Base-by-base conservation (phyloP, 2,329 filamentous ascomycete genomes). In the Tolypocladium endophyticum region DNA sequence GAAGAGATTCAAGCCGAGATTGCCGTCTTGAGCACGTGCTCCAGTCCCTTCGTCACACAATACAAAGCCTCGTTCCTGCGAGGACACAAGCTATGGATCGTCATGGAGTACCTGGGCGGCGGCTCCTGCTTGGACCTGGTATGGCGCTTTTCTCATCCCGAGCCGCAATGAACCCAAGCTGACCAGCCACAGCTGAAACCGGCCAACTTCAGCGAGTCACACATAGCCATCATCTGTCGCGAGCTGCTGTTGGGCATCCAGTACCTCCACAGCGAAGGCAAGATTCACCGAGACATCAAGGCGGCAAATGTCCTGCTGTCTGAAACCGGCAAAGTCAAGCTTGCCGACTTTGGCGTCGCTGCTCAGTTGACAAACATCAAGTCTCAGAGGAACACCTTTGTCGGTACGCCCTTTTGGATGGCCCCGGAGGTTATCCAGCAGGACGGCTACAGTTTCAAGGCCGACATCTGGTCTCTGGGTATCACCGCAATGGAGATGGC, bases 1-100 rank as follows among this genome's bases (percentile, higher is more conserved):
- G 89, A 92, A 73, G 94, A 99, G 72, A 97, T 99, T 61, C 93
- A 99, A 69, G 92, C 96, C 71, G 94, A 99, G 72, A 97, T 99
- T 66, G 89, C 91, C 3, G 89, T 99, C 39, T 81, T 99, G 62
- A 94, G 92, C 75, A 97, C 94, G 58, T 99, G 94, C 78, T 89
- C 89, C 66, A 97, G 92, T 72, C 88, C 89, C 55, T 95, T 89
- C 73, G 92, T 99, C 66, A 97, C 94, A 20, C 90, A 96, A 72
- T 99, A 99, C 81, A 95, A 92, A 73, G 89, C 90, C 28, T 97
- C 92, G 71, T 99, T 97, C 73, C 83, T 97, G n/a, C 86, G 90
- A 66, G 94, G 94, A 33, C 89, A 92, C 72, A 99, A 97, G 76
- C 79, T 99, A 79, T 99, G 94, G 94, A 99, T 99, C 70, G 91